Base-by-base conservation (phyloP, 2,329 filamentous ascomycete genomes). In the Fusarium compactum region DNA sequence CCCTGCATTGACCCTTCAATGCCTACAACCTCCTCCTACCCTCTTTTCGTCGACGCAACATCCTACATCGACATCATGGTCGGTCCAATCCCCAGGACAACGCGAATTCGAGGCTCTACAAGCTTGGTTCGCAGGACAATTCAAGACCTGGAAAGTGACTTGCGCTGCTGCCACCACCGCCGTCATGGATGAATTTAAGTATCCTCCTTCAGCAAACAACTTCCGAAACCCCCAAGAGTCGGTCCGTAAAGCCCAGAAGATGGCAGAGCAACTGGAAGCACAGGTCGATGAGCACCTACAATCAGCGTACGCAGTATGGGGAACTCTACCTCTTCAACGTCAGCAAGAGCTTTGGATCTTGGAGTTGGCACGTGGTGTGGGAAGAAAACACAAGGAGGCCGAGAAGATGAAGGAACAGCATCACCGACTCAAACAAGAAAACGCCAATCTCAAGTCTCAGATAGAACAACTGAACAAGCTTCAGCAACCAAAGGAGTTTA, bases 41-140 rank as follows among this genome's bases (percentile, higher is more conserved):
- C 85, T 98, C 9, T 95, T 95, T 81, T 92, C 93, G 12, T 88
- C 91, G 1, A 93, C 91, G 9, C 93, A 94, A 30, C 91, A 97
- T 75, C 85, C 94, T 3, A 93, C 91, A 0, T 85, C 89, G 22
- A 89, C 90, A 5, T 96, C 93, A 1, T 97, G 95, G 90, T 94
- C 94, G 1, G 87, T 97, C 32, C 84, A 89, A 24, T 90, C 92
- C 2, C 95, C 95, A 0, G 90, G 89, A 2, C 85, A 89, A 67
- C 88, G 90, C 70, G 93, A 97, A 78, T 90, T 89, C 53, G 89
- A 92, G 18, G 91, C 93, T 2, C 83, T 98, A 18, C 85, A 88
- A 44, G 81, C 85, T 55, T 90, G 88, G 59, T 91, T 96, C 58
- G 83, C 85, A 16, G 87, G 91, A 32, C 87, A 92, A 62, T 92